Evolutionary conservation across 495 filamentous ascomycete species (phyloP), one percentile per base, ranked within the genome.

Genomic region (Gamarada debralockiae): DNA sequence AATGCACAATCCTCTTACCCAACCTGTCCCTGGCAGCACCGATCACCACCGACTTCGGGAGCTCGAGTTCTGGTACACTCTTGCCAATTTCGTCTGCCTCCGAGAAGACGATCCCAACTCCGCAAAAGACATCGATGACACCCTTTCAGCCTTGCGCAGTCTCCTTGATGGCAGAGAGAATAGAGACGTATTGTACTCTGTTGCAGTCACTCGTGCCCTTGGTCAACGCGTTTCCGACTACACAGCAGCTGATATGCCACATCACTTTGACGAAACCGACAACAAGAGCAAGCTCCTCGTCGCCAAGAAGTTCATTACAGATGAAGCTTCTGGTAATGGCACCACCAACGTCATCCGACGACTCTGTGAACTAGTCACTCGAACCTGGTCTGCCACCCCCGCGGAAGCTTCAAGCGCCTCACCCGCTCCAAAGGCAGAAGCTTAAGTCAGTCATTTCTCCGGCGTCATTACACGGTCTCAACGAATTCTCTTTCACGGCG

Each of bases 171-270:
- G 81, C 49, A 78, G 81, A 17, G 91, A 96, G 70, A 92, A 92
- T 61, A 83, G 91, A n/a, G 91, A 96, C 58, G 88, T 95, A 7
- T 77, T 95, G 27, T 96, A 96, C 65, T 92, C 88, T 12, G 84
- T 96, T 53, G 87, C 87, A 21, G 81, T 95, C 46, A 81, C 85
- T 9, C 82, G 90, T 17, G 82, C 89, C 56, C 75, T 88, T 33
- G 85, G 88, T 23, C 77, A 79, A 33, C 80, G 83, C 15, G 79
- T 85, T 66, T 76, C 74, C 34, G 89, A 74, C 49, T 86, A 76
- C 61, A 81, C 77, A 58, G 81, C 73, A 62, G 83, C 70, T 64
- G 73, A 75, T 61, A 76, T 61, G 39, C 80, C 69, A 25, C 74
- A 82, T 9, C 75, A 78, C 42, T 75, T 86, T 3, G 83, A 85